A percentile compares a stretch with the other conserved stretches of the same genome.
phyloP scores from a whole-genome alignment of 495 filamentous ascomycete genomes.

The Trichoderma orchidacearum region DNA sequence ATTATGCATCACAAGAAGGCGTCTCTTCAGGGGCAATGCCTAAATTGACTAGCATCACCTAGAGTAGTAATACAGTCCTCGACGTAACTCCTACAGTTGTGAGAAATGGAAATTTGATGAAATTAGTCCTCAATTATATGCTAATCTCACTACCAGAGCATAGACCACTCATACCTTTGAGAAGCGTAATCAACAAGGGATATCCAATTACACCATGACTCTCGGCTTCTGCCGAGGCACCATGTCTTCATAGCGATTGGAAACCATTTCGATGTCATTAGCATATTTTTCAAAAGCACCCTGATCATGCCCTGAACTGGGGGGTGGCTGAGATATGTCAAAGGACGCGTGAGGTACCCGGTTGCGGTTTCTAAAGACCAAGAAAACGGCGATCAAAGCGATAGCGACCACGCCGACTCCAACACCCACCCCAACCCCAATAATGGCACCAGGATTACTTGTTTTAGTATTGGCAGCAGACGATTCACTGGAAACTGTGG shows the following conservation, averaged over 20 bases:
- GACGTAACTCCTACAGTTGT: not conserved
- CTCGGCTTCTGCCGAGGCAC: slow-evolving; percentile 23
- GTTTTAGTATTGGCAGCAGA: slow-evolving; percentile 1
- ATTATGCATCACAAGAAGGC: not conserved
- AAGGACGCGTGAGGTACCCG: slow-evolving; percentile 10
- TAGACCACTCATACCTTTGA: not conserved
- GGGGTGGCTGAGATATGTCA: slow-evolving; percentile 26
- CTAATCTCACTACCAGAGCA: not conserved
- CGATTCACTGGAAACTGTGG: slow-evolving; percentile 7
- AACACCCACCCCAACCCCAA: slow-evolving; percentile 28
- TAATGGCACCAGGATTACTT: slow-evolving; percentile 16
- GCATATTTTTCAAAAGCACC: slow-evolving; percentile 10
- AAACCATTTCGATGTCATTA: slow-evolving; percentile 24
- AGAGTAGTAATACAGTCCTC: not conserved
- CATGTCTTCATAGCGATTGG: slow-evolving; percentile 34
- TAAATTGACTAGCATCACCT: not conserved
- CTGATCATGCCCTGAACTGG: not conserved
- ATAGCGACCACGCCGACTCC: slow-evolving; percentile 18
- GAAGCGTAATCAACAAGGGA: not conserved
- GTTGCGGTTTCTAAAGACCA: slow-evolving; percentile 18
- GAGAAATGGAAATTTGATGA: not conserved
- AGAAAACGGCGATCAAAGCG: slow-evolving; percentile 11
- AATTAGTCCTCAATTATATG: not conserved
- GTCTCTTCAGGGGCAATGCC: not conserved
- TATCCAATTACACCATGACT: slow-evolving; percentile 22